These are phyloP conservation scores for Malassezia globosa DNA, from an alignment of 1,284 basidiomycete species.

Conservation along the genomic window DNA sequence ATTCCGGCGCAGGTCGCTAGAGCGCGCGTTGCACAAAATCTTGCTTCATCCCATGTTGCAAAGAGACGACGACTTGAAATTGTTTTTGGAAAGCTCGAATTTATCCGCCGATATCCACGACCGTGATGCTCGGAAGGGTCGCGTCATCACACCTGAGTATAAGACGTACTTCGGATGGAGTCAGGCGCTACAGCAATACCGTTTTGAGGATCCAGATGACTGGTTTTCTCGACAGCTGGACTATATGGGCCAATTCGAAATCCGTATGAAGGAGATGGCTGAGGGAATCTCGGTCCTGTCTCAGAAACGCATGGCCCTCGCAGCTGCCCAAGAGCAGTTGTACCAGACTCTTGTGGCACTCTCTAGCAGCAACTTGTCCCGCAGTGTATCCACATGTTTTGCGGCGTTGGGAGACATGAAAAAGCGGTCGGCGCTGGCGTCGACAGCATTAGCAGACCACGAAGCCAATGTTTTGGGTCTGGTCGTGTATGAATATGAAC, in stretches of 20 bases:
- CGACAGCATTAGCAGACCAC: constrained; percentile 34
- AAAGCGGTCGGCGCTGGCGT: constrained; percentile 27
- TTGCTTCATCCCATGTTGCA: constrained; percentile 48
- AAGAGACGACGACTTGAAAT: constrained; percentile 48
- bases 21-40: constrained; percentile 49
- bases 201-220: constrained; percentile 88
- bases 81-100: constrained; percentile 49
- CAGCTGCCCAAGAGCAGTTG: constrained; percentile 37
- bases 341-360: constrained; percentile 39
- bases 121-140: constrained; percentile 51
- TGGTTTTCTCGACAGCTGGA: constrained; percentile 84
- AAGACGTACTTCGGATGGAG: constrained; percentile 37
- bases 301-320: constrained; percentile 58
- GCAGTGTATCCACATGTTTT: constrained; percentile 46
- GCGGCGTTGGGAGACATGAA: constrained; percentile 45
- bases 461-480: constrained; percentile 51
- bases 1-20: constrained; percentile 46
- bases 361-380: constrained; percentile 44
- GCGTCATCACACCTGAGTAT: constrained; percentile 42
- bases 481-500: constrained; percentile 78
- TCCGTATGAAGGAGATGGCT: constrained; percentile 70
- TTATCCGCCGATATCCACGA: constrained; percentile 54
- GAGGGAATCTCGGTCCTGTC: constrained; percentile 72
- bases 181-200: constrained; percentile 53
- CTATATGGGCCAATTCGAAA: constrained; percentile 79